Base-by-base conservation (phyloP, 1,139 yeast genomes). In the Magnusiomyces sp. region DNA sequence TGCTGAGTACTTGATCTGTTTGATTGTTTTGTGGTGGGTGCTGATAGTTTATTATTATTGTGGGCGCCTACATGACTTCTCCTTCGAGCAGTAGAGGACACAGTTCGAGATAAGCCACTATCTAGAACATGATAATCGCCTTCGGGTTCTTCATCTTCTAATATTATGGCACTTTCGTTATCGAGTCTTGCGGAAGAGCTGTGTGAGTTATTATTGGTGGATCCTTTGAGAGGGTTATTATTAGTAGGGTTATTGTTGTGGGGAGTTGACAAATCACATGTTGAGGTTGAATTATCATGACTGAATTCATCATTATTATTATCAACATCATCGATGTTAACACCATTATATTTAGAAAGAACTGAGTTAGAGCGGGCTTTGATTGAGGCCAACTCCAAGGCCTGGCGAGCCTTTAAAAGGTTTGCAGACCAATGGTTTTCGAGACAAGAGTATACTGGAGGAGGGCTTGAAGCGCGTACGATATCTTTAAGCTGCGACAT, bases 401-500 rank as follows among this genome's bases (percentile, higher is more conserved):
- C 38, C 34, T 46, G 49, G 38, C 39, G 46, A 19, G 49, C 43
- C 23, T 49, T 49, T 29, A 43, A 40, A n/a, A 41, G 43, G 34
- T 47, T 34, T 45, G 20, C 40, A 44, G 45, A 41, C 48, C 50
- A 47, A 48, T 42, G 50, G 40, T 47, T 39, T 46, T 51, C 50
- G 20, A 51, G 43, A 32, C 50, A 47, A 44, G 43, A 45, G 36
- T 49, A 43, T 19, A 47, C 38, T 40, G 51, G 53, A 29, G 48
- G 49, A 40, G 49, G 53, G 43, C 48, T 43, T 6, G 54, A 50
- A 19, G 51, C 48, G 1, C 53, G 50, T 33, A 48, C 50, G 27
- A 55, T 51, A 33, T 53, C 55, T 16, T 53, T 49, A 19, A 54
- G 34, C 31, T 50, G 50, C 1, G 51, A 45, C 7, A 55, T 53